phyloP scores from a whole-genome alignment of 352 stramenopile species.

The Phytophthora europaea region DNA sequence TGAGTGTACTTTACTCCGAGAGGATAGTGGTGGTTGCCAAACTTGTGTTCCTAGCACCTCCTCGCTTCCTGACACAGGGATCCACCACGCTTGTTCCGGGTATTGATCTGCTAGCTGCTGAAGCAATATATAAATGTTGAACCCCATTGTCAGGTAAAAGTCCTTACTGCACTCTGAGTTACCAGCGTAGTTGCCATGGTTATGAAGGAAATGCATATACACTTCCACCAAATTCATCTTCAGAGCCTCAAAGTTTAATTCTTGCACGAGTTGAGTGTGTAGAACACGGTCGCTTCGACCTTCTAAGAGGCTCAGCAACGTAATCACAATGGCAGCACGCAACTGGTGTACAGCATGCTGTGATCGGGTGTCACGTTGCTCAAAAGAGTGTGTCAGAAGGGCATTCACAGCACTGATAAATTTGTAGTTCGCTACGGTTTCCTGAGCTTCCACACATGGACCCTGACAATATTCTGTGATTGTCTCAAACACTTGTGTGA shows the following conservation, averaged over 20 bases:
- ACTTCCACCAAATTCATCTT: constrained; percentile 74
- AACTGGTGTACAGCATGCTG: constrained; percentile 40
- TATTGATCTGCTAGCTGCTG: constrained; percentile 70
- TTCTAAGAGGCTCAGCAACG: constrained; percentile 74
- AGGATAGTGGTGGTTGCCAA: constrained; percentile 6
- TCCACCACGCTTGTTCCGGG: constrained; percentile 51
- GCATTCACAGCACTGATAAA: constrained; percentile 83
- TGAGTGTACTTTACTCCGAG: constrained; percentile 12
- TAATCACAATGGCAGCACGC: constrained; percentile 66
- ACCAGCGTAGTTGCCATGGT: constrained; percentile 56
- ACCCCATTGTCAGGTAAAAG: constrained; percentile 76
- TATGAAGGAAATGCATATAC: constrained; percentile 56
- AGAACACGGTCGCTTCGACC: constrained; percentile 62
- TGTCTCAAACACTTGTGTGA: constrained; percentile 82
- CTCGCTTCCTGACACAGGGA: constrained; percentile 36
- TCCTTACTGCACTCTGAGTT: constrained; percentile 73
- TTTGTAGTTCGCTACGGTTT: constrained; percentile 80
- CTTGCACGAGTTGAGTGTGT: constrained; percentile 75
- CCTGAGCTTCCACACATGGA: constrained; percentile 74
- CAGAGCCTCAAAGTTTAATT: constrained; percentile 78
- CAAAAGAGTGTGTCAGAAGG: constrained; percentile 67
- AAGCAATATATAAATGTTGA: constrained; percentile 84
- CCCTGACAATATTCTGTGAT: constrained; percentile 87
- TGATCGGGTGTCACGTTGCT: constrained; percentile 34
- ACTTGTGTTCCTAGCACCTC: constrained; percentile 7